These are phyloP conservation scores for Iberis pinnata DNA, from an alignment of 345 rosid genomes.

Conservation along the genomic window DNA sequence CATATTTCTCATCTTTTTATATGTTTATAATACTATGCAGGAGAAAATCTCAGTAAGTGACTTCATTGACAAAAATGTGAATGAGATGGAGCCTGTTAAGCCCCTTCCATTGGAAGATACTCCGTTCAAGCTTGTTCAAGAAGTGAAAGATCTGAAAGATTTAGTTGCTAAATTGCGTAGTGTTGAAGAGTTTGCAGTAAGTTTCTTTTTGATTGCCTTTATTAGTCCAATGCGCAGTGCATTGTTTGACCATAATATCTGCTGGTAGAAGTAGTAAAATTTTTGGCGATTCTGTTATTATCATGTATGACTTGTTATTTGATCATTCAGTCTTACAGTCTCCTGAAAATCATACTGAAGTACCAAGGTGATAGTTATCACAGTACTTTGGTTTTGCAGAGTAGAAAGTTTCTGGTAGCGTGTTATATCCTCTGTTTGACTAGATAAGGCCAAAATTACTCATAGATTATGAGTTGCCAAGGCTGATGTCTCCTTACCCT, in stretches of 20 bases:
- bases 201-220: not conserved
- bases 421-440: not conserved
- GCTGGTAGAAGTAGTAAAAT: slow-evolving; percentile 13
- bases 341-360: slow-evolving; percentile 1
- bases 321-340: slow-evolving; percentile 3
- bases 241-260: slow-evolving; percentile 7
- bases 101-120: slow-evolving; percentile 56
- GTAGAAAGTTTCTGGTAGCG: not conserved
- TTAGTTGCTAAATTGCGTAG: slow-evolving; percentile 58
- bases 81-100: slow-evolving; percentile 39
- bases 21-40: slow-evolving; percentile 30
- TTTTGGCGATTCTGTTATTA: not conserved
- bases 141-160: slow-evolving; percentile 81
- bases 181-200: slow-evolving; percentile 88
- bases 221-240: slow-evolving; percentile 6
- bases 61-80: slow-evolving; percentile 50
- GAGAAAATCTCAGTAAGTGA: slow-evolving; percentile 66
- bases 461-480: not conserved
- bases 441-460: not conserved
- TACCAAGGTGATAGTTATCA: slow-evolving; percentile 6
- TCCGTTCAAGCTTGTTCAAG: slow-evolving; percentile 73
- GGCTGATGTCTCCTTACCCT: slow-evolving; percentile 8
- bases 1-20: not conserved
- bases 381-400: slow-evolving; percentile 9
- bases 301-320: not conserved